Percentiles rank a stretch among this genome's conserved stretches.
Conservation (phyloP, 2,329 filamentous ascomycete species). For the Ceratocystis eucalypticola region DNA sequence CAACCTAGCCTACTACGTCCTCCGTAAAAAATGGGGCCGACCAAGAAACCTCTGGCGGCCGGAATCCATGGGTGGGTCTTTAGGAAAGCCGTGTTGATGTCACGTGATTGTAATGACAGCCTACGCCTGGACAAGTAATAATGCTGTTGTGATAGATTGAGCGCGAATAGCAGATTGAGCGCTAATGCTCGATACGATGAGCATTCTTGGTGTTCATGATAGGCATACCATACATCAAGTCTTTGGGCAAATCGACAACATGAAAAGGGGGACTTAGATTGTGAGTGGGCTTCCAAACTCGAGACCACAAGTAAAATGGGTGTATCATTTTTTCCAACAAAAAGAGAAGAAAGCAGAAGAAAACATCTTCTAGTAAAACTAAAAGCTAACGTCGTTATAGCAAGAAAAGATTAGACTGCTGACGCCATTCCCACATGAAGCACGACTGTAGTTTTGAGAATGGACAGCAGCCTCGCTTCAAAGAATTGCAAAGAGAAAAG, state of each 20-base stretch:
- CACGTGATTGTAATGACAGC: not conserved
- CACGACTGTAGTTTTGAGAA: not conserved
- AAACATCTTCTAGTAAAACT: not conserved
- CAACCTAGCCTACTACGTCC: not conserved
- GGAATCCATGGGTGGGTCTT: not conserved
- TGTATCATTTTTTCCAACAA: not conserved
- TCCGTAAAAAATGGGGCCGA: slow-evolving; percentile 4
- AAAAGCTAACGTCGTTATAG: not conserved
- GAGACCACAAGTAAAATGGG: not conserved
- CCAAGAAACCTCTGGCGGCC: not conserved
- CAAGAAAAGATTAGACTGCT: not conserved
- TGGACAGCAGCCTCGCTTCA: not conserved
- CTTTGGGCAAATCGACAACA: not conserved
- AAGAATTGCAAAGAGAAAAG: not conserved
- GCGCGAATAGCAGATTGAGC: no score
- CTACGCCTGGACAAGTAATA: no score
- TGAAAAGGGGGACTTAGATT: not conserved
- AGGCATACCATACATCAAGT: no score
- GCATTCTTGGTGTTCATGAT: no score
- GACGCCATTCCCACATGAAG: not conserved
- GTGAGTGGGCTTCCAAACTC: not conserved
- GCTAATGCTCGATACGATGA: no score
- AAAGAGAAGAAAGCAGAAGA: not conserved
- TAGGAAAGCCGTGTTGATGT: not conserved
- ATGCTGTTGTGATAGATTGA: no score